A percentile compares a stretch with the other conserved stretches of the same genome.
These are phyloP conservation scores for Verticillium klebahnii DNA, from an alignment of 2,329 filamentous ascomycete genomes.

Conservation along the genomic window DNA sequence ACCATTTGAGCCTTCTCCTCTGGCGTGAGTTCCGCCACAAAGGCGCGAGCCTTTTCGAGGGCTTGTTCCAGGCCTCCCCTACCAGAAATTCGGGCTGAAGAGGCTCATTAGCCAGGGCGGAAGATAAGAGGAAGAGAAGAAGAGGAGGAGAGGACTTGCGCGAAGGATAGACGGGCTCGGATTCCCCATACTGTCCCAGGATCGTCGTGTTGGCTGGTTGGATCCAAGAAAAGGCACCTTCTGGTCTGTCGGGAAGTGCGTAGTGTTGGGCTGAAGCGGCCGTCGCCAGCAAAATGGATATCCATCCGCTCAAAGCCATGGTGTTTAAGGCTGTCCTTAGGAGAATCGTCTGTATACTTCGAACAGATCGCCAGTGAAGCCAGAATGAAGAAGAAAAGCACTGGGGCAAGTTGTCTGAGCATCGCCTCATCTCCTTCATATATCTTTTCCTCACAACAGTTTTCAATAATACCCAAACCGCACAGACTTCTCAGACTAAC, in stretches of 20 bases:
- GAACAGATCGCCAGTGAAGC: too few relatives aligned
- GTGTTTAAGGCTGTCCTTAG: too few relatives aligned
- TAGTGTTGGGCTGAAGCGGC: too few relatives aligned
- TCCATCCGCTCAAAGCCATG: too few relatives aligned
- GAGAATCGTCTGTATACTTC: too few relatives aligned
- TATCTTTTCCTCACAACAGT: too few relatives aligned
- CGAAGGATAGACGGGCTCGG: background rate
- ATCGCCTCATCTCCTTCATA: too few relatives aligned
- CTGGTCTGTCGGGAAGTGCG: background rate
- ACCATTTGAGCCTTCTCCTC: conserved; percentile 25
- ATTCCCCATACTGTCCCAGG: conserved; percentile 1
- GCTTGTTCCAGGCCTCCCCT: conserved; percentile 9
- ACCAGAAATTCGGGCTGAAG: background rate
- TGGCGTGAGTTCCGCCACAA: conserved; percentile 19
- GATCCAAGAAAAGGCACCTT: background rate
- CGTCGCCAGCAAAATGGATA: too few relatives aligned
- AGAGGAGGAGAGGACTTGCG: background rate
- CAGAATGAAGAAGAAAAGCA: too few relatives aligned
- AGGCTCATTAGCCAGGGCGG: background rate
- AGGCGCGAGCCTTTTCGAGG: conserved; percentile 8
- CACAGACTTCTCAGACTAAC: too few relatives aligned
- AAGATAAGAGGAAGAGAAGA: background rate
- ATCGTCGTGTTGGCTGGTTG: background rate
- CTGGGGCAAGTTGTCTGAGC: too few relatives aligned
- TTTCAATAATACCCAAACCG: too few relatives aligned